Base-by-base conservation (phyloP, 169 alveolate genomes). In the Eimeria praecox region DNA sequence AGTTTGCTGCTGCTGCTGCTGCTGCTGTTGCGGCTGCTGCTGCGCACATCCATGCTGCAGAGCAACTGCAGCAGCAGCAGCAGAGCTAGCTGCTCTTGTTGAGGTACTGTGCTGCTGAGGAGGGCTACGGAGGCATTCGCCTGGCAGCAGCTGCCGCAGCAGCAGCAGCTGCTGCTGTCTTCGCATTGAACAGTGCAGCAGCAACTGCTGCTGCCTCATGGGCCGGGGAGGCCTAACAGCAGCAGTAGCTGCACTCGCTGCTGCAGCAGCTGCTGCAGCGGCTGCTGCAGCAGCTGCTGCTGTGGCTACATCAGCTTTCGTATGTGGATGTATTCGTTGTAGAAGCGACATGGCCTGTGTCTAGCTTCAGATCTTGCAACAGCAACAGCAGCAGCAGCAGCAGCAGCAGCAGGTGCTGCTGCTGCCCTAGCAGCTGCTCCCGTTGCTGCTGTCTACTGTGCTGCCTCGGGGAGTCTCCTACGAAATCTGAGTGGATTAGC, bases 351-450 rank as follows among this genome's bases (percentile, higher is more conserved):
- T 75, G 62, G 86, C 86, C 52, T 42, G 27, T 44, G 24, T 16
- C 59, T 12, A 24, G 59, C 33, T 12, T 33, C 16, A 9, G 35
- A 8, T 33, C 62, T 40, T 24, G 62, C 52, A 42, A 33, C 56
- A 75, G 59, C 33, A 40, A 38, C 86, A 40, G 20, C 38, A 40
- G 86, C 38, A 5, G 59, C 62, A 4, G 85, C 42, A 64, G 77
- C 8, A 69, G 80, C 80, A 69, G 80, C 80, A 77, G 54, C 64
- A 24, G 87, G 62, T 82, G 90, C 90, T 49, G 90, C 90, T 82
- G 90, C 73, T 52, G 71, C 90, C 52, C 1, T 16, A 0, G 90
- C 73, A 46, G 71, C 75, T 30, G 90, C 73, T 54, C 24, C 90
- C 27, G 73, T 8, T 52, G 90, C 90, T 24, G 73, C 71, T 14